Evolutionary conservation across 805 yeast species (phyloP).

Genomic region (Lipomyces starkeyi): DNA sequence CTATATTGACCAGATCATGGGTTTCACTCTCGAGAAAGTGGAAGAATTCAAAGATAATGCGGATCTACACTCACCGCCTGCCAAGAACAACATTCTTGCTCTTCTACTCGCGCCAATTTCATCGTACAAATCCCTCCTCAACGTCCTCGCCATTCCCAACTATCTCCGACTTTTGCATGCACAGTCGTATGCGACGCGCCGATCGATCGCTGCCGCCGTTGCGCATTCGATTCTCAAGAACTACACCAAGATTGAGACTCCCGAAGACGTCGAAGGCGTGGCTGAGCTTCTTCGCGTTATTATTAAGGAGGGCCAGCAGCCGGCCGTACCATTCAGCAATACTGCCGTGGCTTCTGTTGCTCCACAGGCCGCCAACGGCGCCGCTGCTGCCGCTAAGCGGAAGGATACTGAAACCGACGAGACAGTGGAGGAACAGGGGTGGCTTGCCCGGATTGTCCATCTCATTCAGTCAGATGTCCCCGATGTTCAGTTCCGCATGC

Average conservation of each 20-base stretch:
- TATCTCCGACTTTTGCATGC: constrained; percentile 61
- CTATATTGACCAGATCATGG: constrained; percentile 66
- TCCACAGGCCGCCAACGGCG: constrained; percentile 19
- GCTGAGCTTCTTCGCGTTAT: constrained; percentile 64
- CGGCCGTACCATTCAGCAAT: constrained; percentile 40
- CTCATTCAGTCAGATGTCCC: constrained; percentile 60
- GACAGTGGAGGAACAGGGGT: constrained; percentile 41
- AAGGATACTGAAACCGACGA: constrained; percentile 50
- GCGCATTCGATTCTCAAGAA: constrained; percentile 59
- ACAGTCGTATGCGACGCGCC: constrained; percentile 60
- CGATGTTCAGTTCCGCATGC: constrained; percentile 53
- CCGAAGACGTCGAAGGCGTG: constrained; percentile 62
- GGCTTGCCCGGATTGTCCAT: constrained; percentile 71
- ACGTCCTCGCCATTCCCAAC: constrained; percentile 51
- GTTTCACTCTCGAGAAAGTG: constrained; percentile 50
- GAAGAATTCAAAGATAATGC: constrained; percentile 40
- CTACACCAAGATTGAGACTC: constrained; percentile 48
- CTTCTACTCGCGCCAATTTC: constrained; percentile 47
- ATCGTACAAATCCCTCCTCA: constrained; percentile 43
- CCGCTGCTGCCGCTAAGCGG: constrained; percentile 19
- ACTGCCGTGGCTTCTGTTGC: constrained; percentile 23
- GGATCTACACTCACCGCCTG: constrained; percentile 41
- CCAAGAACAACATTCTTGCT: constrained; percentile 42
- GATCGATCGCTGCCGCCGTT: constrained; percentile 64
- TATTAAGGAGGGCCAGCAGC: constrained; percentile 49